Evolutionary conservation across 257 asterid species (phyloP), one percentile per base, ranked within the genome.

Genomic region (Solanum phureja): DNA sequence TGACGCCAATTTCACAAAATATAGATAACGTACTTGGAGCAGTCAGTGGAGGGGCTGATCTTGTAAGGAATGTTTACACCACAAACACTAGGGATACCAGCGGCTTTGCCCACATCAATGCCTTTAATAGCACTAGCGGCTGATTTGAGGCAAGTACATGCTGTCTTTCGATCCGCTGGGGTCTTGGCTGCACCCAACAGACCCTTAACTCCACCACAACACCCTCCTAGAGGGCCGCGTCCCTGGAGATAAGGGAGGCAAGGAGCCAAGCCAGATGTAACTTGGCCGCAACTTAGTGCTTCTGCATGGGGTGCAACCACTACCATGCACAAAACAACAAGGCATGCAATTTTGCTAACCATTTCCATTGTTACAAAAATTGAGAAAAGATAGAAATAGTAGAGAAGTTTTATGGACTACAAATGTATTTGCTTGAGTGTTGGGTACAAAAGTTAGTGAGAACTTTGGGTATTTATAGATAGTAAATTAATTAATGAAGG

Each of bases 41-140:
- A 38, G 10, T 89, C 87, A 13, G 85, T 87, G 49, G 71, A 14
- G 11, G 86, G 88, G 84, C 87, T 87, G 89, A 89, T 84, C 84
- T 84, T 68, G 60, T 84, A 87, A 4, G 89, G 89, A 18, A 89
- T 19, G 23, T 18, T 60, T 6, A 87, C 84, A 13, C 87, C 71
- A 83, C 91, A 87, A 27, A 19, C 46, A 0, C 60, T 5, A 2
- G 92, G 92, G n/a, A 90, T 84, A 31, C 73, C 34, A 8, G 85
- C 79, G 24, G 91, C 91, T 56, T 44, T 11, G 37, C 14, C 3
- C 12, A 29, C 18, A 8, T 86, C 0, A 8, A 40, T 40, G 44
- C 44, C 44, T 40, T 40, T 40, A 40, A 40, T 8, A 40, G 44
- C 44, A 40, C 44, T 40, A 8, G 44, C 11, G 44, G 44, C 44